These are phyloP conservation scores for Stenocarpella maydis DNA, from an alignment of 2,329 filamentous ascomycete genomes.

Conservation along the genomic window DNA sequence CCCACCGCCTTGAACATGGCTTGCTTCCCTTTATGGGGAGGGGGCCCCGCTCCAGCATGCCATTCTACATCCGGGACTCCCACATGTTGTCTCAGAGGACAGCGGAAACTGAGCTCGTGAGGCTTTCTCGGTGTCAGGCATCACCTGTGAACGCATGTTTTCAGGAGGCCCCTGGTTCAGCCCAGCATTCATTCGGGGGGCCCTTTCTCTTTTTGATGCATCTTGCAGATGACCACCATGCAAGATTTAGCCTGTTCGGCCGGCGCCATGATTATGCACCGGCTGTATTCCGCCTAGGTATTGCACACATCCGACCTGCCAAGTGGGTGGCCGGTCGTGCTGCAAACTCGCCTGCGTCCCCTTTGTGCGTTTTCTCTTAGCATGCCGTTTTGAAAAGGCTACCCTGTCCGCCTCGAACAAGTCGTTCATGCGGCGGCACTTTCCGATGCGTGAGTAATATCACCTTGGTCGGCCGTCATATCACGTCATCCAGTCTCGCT, in stretches of 20 bases:
- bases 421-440: slow-evolving; percentile 1
- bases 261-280: not conserved
- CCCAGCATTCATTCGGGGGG: not conserved
- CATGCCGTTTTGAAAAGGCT: not conserved
- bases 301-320: not conserved
- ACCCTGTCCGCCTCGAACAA: not conserved
- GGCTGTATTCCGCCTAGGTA: slow-evolving; percentile 2
- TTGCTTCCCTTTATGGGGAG: not conserved
- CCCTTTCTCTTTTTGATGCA: slow-evolving; percentile 11
- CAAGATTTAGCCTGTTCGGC: not conserved
- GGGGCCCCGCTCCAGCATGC: slow-evolving; percentile 1
- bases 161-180: not conserved
- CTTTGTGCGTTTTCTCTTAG: not conserved
- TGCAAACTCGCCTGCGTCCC: not conserved
- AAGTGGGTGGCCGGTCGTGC: not conserved
- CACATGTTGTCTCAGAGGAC: slow-evolving; percentile 19
- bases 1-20: slow-evolving; percentile 2
- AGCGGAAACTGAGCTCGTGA: slow-evolving; percentile 7
- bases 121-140: slow-evolving; percentile 8
- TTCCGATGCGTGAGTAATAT: not conserved
- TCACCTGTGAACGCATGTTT: not conserved
- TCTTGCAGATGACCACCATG: slow-evolving; percentile 22
- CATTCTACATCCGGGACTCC: not conserved
- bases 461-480: slow-evolving; percentile 4
- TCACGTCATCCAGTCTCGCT: not conserved